Conservation (phyloP, 192 early-diverging fungal species). For the Coemansia sp. region DNA sequence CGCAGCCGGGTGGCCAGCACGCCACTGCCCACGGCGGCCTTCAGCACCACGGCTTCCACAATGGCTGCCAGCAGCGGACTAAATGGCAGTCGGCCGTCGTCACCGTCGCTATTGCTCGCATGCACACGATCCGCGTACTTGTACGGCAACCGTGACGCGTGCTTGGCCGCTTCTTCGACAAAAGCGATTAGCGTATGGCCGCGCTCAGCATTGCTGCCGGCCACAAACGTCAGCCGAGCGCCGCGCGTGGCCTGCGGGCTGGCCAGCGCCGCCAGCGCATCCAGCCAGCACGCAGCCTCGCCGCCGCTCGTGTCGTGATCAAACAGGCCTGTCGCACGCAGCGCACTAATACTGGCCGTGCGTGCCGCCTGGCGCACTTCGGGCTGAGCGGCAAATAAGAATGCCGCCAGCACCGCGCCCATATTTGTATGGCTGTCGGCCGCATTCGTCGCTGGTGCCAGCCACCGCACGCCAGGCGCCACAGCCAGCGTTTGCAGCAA, state of each 20-base stretch:
- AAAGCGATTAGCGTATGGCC: slow-evolving; percentile 24
- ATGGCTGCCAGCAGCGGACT: slow-evolving; percentile 39
- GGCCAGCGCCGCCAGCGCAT: slow-evolving; percentile 30
- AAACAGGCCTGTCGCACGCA: slow-evolving; percentile 35
- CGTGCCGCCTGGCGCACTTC: slow-evolving; percentile 33
- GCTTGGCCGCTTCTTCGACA: slow-evolving; percentile 27
- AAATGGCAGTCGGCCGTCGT: slow-evolving; percentile 12
- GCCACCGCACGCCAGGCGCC: slow-evolving; percentile 24
- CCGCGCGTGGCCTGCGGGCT: slow-evolving; percentile 28
- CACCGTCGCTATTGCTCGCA: slow-evolving; percentile 2
- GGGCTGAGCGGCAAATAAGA: slow-evolving; percentile 27
- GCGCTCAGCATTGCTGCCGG: background rate
- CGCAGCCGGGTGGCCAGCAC: slow-evolving; percentile 14
- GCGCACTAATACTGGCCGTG: slow-evolving; percentile 6
- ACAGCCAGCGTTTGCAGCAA: slow-evolving; percentile 20
- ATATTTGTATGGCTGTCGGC: slow-evolving; percentile 24
- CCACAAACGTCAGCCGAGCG: slow-evolving; percentile 6
- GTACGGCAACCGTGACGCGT: slow-evolving; percentile 34
- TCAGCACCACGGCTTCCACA: slow-evolving; percentile 30
- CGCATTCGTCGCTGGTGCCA: slow-evolving; percentile 3
- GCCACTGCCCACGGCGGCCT: slow-evolving; percentile 20
- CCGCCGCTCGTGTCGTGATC: slow-evolving; percentile 25
- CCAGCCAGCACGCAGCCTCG: slow-evolving; percentile 41
- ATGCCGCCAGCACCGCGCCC: slow-evolving; percentile 17
- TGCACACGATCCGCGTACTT: slow-evolving; percentile 41